A percentile compares a stretch with the other conserved stretches of the same genome.
phyloP scores from a whole-genome alignment of 1,284 basidiomycete species.

The Cryptococcus maquisensis region DNA sequence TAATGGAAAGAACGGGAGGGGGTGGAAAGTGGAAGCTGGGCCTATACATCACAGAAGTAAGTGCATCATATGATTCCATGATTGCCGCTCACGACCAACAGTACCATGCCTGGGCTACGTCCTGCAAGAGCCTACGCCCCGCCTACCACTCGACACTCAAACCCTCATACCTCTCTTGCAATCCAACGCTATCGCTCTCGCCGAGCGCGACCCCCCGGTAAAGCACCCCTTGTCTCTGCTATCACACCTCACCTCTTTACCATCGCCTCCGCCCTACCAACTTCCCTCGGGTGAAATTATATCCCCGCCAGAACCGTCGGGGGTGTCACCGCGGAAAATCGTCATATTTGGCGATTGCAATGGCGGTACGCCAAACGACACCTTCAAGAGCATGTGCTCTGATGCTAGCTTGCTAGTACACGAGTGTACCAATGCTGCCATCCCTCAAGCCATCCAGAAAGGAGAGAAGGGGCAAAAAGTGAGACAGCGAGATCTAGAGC shows the following conservation, averaged over 20 bases:
- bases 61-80: constrained; percentile 16
- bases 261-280: constrained; percentile 57
- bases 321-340: constrained; percentile 51
- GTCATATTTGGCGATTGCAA: constrained; percentile 45
- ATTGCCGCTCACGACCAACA: constrained; percentile 42
- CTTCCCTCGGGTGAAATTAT: constrained; percentile 75
- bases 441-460: constrained; percentile 54
- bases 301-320: constrained; percentile 57
- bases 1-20: constrained; percentile 38
- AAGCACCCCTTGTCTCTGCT: constrained; percentile 68
- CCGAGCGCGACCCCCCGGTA: constrained; percentile 56
- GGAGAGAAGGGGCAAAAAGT: constrained; percentile 37
- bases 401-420: constrained; percentile 53
- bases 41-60: constrained; percentile 75
- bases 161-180: constrained; percentile 45
- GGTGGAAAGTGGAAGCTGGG: constrained; percentile 66
- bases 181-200: constrained; percentile 51
- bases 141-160: constrained; percentile 44
- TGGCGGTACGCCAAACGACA: constrained; percentile 40
- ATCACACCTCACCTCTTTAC: constrained; percentile 58
- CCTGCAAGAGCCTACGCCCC: constrained; percentile 59
- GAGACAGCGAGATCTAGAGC: constrained; percentile 35
- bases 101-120: constrained; percentile 80
- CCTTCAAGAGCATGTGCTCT: constrained; percentile 33
- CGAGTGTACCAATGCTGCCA: constrained; percentile 78